Percentiles rank a stretch among this genome's conserved stretches.
Conservation (phyloP, 306 rosid genomes). For the Lagenaria siceraria region DNA sequence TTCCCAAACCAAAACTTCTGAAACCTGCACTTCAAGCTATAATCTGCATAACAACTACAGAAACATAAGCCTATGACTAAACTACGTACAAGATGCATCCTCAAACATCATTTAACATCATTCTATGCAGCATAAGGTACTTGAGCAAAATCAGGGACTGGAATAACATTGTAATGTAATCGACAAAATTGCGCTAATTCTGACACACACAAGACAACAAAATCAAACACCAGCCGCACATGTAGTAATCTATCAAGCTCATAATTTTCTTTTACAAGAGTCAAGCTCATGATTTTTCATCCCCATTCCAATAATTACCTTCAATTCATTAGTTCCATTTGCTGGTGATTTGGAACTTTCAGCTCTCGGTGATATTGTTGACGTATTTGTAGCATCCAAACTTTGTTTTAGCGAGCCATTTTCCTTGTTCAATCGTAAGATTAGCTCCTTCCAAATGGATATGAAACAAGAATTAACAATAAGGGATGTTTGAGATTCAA, state of each 20-base stretch:
- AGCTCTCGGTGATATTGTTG: slow-evolving; percentile 28
- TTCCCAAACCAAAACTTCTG: background rate
- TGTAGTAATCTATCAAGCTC: background rate
- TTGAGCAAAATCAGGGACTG: background rate
- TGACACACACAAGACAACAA: background rate
- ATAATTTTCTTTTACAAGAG: background rate
- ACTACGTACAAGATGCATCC: background rate
- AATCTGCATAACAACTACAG: background rate
- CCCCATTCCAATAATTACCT: slow-evolving; percentile 28
- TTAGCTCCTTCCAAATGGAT: slow-evolving; percentile 52
- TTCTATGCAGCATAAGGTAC: background rate
- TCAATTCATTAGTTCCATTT: slow-evolving; percentile 31
- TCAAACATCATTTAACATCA: background rate
- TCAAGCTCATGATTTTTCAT: background rate
- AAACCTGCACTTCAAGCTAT: background rate
- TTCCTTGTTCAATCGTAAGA: slow-evolving; percentile 60
- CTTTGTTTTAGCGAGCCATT: slow-evolving; percentile 68
- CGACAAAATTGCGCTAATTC: background rate
- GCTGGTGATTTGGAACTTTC: slow-evolving; percentile 36
- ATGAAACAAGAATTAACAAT: slow-evolving; percentile 5
- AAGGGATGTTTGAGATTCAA: background rate
- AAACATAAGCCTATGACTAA: background rate
- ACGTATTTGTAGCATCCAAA: slow-evolving; percentile 46
- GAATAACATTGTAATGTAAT: background rate
- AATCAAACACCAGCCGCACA: background rate